Conservation (phyloP, 805 yeast species). For the Lipomyces anomalus region DNA sequence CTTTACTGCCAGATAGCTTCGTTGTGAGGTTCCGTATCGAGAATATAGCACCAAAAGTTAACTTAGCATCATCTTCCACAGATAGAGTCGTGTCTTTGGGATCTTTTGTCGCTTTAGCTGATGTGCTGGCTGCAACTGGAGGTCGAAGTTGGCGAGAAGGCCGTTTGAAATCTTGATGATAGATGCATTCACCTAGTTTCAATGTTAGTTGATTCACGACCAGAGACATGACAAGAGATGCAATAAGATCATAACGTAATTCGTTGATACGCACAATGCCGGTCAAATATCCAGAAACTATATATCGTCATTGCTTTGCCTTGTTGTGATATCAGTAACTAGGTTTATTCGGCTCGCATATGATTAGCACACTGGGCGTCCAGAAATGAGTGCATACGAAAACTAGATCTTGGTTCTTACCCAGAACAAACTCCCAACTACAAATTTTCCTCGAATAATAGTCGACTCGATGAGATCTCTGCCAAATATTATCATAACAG, state of each 20-base stretch:
- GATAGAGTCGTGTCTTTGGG: conserved; percentile 15
- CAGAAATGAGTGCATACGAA: no score
- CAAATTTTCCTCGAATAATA: no score
- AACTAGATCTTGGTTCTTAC: no score
- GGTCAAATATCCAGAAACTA: conserved; percentile 85
- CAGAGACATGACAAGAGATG: not conserved
- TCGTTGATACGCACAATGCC: conserved; percentile 58
- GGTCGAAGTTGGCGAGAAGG: conserved; percentile 15
- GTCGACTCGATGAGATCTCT: not conserved
- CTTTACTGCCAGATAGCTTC: conserved; percentile 43
- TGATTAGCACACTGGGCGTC: no score
- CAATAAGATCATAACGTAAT: not conserved
- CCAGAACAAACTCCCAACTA: no score
- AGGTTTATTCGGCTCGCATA: no score
- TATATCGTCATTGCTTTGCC: conserved; percentile 53
- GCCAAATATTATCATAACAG: not conserved
- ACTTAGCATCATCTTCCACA: conserved; percentile 65
- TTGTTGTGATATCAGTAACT: no score
- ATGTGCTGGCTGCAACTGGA: conserved; percentile 20
- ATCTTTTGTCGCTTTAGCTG: conserved; percentile 14
- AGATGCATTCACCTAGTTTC: conserved; percentile 61
- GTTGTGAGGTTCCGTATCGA: conserved; percentile 71
- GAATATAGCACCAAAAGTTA: conserved; percentile 78
- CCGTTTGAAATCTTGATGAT: conserved; percentile 54
- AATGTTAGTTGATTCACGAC: not conserved